Base-by-base conservation (phyloP, 495 filamentous ascomycete genomes). In the Pyronema domesticum region DNA sequence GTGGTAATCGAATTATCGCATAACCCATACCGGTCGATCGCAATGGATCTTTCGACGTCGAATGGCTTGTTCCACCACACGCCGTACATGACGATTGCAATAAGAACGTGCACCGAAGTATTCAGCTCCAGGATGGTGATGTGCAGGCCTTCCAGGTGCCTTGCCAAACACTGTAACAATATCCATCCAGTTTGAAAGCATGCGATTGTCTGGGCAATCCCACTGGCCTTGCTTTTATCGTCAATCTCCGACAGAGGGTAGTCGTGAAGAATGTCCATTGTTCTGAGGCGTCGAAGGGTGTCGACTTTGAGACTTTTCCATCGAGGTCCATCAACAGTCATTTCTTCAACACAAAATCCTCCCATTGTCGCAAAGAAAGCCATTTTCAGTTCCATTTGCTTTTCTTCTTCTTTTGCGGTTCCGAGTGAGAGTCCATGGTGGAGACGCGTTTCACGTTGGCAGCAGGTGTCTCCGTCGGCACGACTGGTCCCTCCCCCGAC, bases 41-140 rank as follows among this genome's bases (percentile, higher is more conserved):
- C 19, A 33, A 57, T 51, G 6, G 55, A 40, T 13, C 46, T 35
- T 7, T 36, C 36, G 9, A 54, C 50, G 40, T 57, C 55, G 1
- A 42, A 18, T 9, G 50, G 55, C 34, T 57, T 57, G 7, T 46
- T 23, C 42, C 50, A 53, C 55, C 55, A 57, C 11, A 57, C 15
- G 0, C 9, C 7, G 39, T 57, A 53, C 30, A 57, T 47, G 9
- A 54, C 14, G 14, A 37, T 44, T 1, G 50, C 50, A 13, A 53
- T 37, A 3, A 54, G 8, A 14, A 57, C 36, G 15, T 57, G 55
- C 6, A 57, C 42, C 6, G 37, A 37, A n/a, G 51, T 53, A 35
- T 57, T 52, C 15, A 57, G 10, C 37, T 57, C 55, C 3, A 57
- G 39, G 8, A 54, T 14, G 6, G 55, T 37, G n/a, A 57, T 37